Evolutionary conservation across 2,329 filamentous ascomycete genomes (phyloP).

Genomic region (Hypocrella siamensis): DNA sequence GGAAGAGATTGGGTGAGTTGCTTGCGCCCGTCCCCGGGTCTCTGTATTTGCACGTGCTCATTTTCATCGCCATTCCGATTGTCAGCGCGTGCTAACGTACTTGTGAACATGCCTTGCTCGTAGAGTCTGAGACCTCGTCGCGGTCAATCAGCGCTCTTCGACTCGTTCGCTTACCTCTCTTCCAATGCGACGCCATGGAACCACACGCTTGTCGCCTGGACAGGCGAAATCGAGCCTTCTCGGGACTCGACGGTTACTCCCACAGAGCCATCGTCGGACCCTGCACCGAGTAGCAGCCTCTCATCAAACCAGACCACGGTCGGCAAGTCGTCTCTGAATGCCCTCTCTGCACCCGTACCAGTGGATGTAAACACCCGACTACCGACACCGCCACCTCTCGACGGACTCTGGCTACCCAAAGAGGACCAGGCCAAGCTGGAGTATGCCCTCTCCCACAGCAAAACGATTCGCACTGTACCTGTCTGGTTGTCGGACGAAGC

Average conservation of each 20-base stretch:
- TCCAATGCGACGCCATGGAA: slow-evolving; percentile 77
- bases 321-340: slow-evolving; percentile 45
- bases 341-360: slow-evolving; percentile 66
- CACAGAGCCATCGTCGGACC: slow-evolving; percentile 31
- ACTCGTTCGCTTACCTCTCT: slow-evolving; percentile 76
- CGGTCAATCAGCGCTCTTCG: slow-evolving; percentile 82
- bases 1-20: slow-evolving; percentile 45
- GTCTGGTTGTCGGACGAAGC: slow-evolving; percentile 77
- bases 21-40: slow-evolving; percentile 1
- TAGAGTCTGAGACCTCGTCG: slow-evolving; percentile 63
- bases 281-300: slow-evolving; percentile 14
- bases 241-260: slow-evolving; percentile 25
- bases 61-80: neutral
- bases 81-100: neutral
- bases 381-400: slow-evolving; percentile 41
- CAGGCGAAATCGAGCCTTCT: slow-evolving; percentile 60
- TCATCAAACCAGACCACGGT: slow-evolving; percentile 20
- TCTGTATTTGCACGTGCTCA: neutral
- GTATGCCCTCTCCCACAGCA: slow-evolving; percentile 53
- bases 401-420: slow-evolving; percentile 55
- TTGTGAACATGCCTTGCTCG: neutral
- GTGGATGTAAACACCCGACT: slow-evolving; percentile 44
- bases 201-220: slow-evolving; percentile 89
- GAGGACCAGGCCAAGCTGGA: slow-evolving; percentile 62
- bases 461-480: slow-evolving; percentile 64